Conservation (phyloP, 164 flowering plant species). For the Magnolia officinalis region DNA sequence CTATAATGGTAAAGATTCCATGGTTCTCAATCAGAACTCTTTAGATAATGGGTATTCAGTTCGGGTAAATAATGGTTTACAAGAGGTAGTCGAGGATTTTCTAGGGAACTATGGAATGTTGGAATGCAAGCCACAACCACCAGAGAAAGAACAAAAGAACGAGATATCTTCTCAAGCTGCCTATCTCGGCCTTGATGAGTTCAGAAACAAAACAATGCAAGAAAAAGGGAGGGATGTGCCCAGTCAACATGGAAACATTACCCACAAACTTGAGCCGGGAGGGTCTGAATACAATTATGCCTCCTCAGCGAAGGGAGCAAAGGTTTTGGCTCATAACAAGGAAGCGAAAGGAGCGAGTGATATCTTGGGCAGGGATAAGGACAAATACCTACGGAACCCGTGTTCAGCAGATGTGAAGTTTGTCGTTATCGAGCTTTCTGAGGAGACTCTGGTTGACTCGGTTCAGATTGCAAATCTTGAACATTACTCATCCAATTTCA, state of each 20-base stretch:
- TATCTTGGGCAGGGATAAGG: conserved; percentile 64
- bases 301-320: conserved; percentile 75
- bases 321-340: conserved; percentile 68
- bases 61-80: conserved; percentile 23
- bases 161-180: conserved; percentile 29
- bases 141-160: conserved; percentile 23
- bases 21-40: conserved; percentile 9
- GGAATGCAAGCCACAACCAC: conserved; percentile 31
- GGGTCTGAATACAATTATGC: conserved; percentile 82
- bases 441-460: conserved; percentile 72
- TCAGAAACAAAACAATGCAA: conserved; percentile 41
- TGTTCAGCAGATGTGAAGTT: conserved; percentile 68
- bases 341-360: conserved; percentile 82
- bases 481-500: conserved; percentile 79
- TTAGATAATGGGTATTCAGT: conserved; percentile 27
- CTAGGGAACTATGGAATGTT: conserved; percentile 33
- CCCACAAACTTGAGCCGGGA: conserved; percentile 67
- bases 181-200: conserved; percentile 57
- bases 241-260: conserved; percentile 42
- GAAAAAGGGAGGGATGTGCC: conserved; percentile 27
- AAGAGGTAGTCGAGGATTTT: conserved; percentile 31
- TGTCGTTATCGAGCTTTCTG: conserved; percentile 74
- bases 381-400: conserved; percentile 78
- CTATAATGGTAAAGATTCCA: conserved; percentile 13
- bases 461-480: conserved; percentile 83